A percentile compares a stretch with the other conserved stretches of the same genome.
These are phyloP conservation scores for Chlamydomonas asymmetrica DNA, from an alignment of 139 green algal genomes.

Conservation along the genomic window DNA sequence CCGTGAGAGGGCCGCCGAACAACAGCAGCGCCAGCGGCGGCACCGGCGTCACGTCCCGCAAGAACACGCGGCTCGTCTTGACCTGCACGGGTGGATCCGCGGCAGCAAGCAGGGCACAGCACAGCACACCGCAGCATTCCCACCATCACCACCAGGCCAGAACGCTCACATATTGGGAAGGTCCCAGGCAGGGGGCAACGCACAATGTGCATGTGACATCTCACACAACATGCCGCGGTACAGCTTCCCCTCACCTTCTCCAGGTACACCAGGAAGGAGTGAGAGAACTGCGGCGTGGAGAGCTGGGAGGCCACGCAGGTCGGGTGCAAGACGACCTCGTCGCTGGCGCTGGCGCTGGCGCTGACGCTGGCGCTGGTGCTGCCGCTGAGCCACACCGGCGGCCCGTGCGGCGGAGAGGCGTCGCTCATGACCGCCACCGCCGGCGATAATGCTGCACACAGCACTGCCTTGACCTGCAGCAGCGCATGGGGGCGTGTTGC, in stretches of 20 bases:
- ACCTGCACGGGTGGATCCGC: slow-evolving; percentile 58
- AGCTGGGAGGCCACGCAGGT: slow-evolving; percentile 56
- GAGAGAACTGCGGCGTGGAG: slow-evolving; percentile 43
- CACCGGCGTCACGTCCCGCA: slow-evolving; percentile 84
- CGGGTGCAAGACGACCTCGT: slow-evolving; percentile 76
- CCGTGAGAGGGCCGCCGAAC: slow-evolving; percentile 74
- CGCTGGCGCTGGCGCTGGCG: slow-evolving; percentile 1
- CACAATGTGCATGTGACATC: too few relatives aligned
- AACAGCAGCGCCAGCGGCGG: slow-evolving; percentile 82
- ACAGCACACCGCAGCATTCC: background rate
- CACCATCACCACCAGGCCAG: too few relatives aligned
- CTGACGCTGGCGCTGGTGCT: slow-evolving; percentile 6
- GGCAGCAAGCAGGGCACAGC: background rate
- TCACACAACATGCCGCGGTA: too few relatives aligned
- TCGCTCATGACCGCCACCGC: slow-evolving; percentile 81
- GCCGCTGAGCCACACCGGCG: slow-evolving; percentile 15
- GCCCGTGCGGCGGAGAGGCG: slow-evolving; percentile 15
- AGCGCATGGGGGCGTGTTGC: slow-evolving; percentile 17
- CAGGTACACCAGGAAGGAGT: slow-evolving; percentile 80
- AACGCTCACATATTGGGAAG: too few relatives aligned
- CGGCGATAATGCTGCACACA: slow-evolving; percentile 85
- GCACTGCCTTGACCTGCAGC: slow-evolving; percentile 73
- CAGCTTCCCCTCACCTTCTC: slow-evolving; percentile 84
- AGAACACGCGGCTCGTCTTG: slow-evolving; percentile 70
- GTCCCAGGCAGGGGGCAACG: too few relatives aligned